Conservation (phyloP, 495 filamentous ascomycete species). For the Aspergillus ellipticus region DNA sequence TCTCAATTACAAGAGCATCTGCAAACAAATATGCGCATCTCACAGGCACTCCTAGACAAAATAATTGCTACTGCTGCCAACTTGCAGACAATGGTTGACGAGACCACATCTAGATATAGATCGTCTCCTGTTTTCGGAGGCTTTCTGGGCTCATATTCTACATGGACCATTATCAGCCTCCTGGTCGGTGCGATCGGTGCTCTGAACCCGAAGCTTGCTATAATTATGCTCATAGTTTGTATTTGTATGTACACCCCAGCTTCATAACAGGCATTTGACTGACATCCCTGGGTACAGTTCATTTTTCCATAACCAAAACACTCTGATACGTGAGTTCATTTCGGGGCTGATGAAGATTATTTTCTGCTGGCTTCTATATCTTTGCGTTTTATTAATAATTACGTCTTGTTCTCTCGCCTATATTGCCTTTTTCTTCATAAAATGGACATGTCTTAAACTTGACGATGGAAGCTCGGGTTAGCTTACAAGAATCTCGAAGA, state of each 20-base stretch:
- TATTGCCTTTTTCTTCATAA: no score
- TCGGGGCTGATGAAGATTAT: not conserved
- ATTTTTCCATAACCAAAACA: not conserved
- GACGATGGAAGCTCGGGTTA: no score
- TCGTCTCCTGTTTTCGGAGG: slow-evolving; percentile 20
- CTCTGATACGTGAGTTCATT: not conserved
- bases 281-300: not conserved
- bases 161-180: slow-evolving; percentile 24
- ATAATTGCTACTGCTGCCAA: slow-evolving; percentile 34
- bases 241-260: slow-evolving; percentile 13
- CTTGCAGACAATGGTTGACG: slow-evolving; percentile 39
- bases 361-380: not conserved
- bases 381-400: not conserved
- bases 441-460: no score
- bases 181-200: slow-evolving; percentile 22
- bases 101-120: slow-evolving; percentile 33
- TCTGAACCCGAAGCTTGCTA: slow-evolving; percentile 23
- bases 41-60: slow-evolving; percentile 38
- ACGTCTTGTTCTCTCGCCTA: no score
- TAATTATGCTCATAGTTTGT: slow-evolving; percentile 20
- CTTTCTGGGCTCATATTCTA: slow-evolving; percentile 18
- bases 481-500: no score
- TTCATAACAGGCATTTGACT: not conserved
- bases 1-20: slow-evolving; percentile 32
- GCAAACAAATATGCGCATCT: slow-evolving; percentile 30